Evolutionary conservation across 345 rosid genomes (phyloP), one percentile per base, ranked within the genome.

Genomic region (Sonneratia caseolaris): DNA sequence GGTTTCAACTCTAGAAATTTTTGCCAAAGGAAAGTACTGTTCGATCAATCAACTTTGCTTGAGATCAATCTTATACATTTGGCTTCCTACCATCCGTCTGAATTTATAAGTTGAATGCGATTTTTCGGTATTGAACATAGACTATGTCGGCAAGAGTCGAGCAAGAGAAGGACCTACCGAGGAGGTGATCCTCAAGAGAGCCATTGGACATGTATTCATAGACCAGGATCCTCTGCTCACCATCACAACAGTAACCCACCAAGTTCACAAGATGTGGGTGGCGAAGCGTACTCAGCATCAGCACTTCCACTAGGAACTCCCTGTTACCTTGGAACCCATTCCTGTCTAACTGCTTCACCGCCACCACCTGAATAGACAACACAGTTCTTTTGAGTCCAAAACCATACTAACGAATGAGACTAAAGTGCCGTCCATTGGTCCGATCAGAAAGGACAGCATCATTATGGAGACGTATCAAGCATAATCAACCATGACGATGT

Each of bases 241-340:
- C 80, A 64, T 77, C 80, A 40, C 70, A 62, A 53, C 80, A 77
- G 70, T 77, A 77, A n/a, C 80, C 80, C 16, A 73, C 76, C 74
- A 78, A 68, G 51, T 74, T 75, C 72, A 78, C 81, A 35, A 78
- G 77, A 61, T 78, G 68, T 18, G 49, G 73, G 43, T 78, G 78
- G 59, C 71, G 78, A 22, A 78, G 78, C 22, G 70, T 64, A 61
- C 77, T 75, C 69, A 78, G 65, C 72, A 78, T 71, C 75, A 75
- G 49, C 37, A 78, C 78, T 71, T 78, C 81, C 59, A 74, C 75
- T 3, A 78, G 70, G 53, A 78, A 78, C 40, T 78, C 78, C 49
- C 75, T 70, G 36, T 78, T 74, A 36, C 81, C 81, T 71, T 74
- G 81, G 62, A 74, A 75, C 13, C 81, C 81, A 78, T 71, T 74